Percentiles rank a stretch among this genome's conserved stretches.
These are phyloP conservation scores for Nitzschia inconspicua DNA, from an alignment of 108 stramenopile genomes.

Conservation along the genomic window DNA sequence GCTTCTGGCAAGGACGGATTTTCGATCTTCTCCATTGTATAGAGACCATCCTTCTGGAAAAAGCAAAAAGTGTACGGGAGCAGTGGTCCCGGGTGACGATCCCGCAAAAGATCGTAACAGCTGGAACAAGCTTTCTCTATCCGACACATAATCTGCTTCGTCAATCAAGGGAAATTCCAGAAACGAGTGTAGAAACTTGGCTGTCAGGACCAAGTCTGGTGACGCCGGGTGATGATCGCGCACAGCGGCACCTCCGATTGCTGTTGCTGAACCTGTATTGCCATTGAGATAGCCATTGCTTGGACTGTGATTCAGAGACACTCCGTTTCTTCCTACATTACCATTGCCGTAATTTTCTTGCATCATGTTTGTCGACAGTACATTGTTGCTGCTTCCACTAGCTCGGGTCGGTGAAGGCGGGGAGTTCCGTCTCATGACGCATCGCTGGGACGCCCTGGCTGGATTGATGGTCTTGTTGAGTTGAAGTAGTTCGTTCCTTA, in stretches of 20 bases:
- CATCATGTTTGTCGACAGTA: not conserved
- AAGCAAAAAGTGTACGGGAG: constrained; percentile 52
- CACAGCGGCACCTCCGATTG: not conserved
- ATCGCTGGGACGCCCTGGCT: too few relatives aligned
- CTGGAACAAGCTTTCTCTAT: constrained; percentile 50
- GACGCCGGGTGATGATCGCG: not conserved
- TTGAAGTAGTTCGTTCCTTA: constrained; percentile 51
- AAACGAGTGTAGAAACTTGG: constrained; percentile 44
- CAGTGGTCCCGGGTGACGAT: constrained; percentile 8
- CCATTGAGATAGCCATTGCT: not conserved
- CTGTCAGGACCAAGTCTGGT: constrained; percentile 24
- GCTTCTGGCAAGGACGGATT: constrained; percentile 51
- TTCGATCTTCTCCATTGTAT: constrained; percentile 47
- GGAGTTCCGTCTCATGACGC: too few relatives aligned
- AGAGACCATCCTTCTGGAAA: constrained; percentile 65
- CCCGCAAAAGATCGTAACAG: constrained; percentile 55
- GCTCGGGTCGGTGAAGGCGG: not conserved
- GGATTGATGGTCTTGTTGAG: constrained; percentile 20
- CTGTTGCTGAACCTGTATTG: not conserved
- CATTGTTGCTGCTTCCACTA: too few relatives aligned
- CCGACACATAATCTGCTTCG: constrained; percentile 49
- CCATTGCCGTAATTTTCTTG: too few relatives aligned
- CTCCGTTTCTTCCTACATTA: not conserved
- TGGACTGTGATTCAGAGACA: not conserved
- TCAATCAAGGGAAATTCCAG: constrained; percentile 71